Conservation (phyloP, 75 land plant genomes). For the Cunninghamia lanceolata region DNA sequence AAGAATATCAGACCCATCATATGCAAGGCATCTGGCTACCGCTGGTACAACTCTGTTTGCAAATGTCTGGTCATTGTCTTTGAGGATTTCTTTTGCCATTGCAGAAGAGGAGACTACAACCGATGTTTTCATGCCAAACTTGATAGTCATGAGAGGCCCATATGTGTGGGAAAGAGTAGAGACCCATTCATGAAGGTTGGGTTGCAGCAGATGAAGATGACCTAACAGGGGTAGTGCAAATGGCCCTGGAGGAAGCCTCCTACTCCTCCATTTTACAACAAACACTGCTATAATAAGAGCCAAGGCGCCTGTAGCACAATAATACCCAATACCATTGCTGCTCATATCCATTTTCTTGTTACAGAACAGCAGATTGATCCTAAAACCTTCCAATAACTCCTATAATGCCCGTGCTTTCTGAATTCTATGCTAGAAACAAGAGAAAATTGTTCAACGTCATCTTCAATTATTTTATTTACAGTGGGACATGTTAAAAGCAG, state of each 20-base stretch:
- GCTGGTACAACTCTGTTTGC: background rate
- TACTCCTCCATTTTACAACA: background rate
- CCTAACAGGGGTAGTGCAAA: background rate
- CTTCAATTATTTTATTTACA: too few species aligned
- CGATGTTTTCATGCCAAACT: background rate
- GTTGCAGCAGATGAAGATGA: background rate
- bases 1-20: background rate
- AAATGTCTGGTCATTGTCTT: background rate
- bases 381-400: too few species aligned
- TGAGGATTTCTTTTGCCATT: constrained; percentile 2
- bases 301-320: background rate
- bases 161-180: background rate
- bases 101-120: background rate
- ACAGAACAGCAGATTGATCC: too few species aligned
- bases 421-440: too few species aligned
- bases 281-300: background rate
- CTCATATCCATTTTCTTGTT: background rate
- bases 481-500: too few species aligned
- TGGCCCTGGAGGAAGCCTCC: constrained; percentile 4
- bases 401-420: too few species aligned
- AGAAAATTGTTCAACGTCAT: too few species aligned
- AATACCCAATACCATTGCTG: background rate
- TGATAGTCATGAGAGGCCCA: background rate
- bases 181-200: background rate
- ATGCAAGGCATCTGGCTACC: background rate